phyloP scores from a whole-genome alignment of 495 filamentous ascomycete species.

The Penicillium samsonianum region DNA sequence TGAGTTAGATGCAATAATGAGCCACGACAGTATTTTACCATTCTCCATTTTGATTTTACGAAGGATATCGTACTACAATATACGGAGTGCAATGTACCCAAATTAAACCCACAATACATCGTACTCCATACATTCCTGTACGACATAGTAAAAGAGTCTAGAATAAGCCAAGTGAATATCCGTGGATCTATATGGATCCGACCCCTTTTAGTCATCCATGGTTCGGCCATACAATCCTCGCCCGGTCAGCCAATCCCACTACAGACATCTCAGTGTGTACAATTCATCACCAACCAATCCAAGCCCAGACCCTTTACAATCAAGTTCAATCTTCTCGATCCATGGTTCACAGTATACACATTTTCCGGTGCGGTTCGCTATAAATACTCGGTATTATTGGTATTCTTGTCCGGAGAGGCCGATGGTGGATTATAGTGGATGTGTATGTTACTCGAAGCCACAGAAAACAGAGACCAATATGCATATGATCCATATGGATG shows the following conservation, averaged over 20 bases:
- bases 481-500: not conserved
- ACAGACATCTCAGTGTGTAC: not conserved
- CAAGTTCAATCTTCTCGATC: not conserved
- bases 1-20: slow-evolving; percentile 3
- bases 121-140: too few species aligned
- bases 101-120: not conserved
- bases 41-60: not conserved
- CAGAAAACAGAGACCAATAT: not conserved
- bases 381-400: not conserved
- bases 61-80: too few species aligned
- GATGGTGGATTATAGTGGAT: not conserved
- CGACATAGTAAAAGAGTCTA: too few species aligned
- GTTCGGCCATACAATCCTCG: not conserved
- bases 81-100: too few species aligned
- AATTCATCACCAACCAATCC: slow-evolving; percentile 1
- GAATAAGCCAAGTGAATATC: too few species aligned
- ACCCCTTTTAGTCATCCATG: not conserved
- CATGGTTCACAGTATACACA: not conserved
- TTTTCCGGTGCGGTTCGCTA: not conserved
- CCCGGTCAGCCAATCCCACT: slow-evolving; percentile 2
- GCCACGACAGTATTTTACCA: not conserved
- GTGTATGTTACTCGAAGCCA: not conserved
- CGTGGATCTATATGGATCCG: too few species aligned
- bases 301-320: not conserved
- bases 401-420: not conserved